Conservation (phyloP, 768 basidiomycete species). For the Leccinum barrowsii region DNA sequence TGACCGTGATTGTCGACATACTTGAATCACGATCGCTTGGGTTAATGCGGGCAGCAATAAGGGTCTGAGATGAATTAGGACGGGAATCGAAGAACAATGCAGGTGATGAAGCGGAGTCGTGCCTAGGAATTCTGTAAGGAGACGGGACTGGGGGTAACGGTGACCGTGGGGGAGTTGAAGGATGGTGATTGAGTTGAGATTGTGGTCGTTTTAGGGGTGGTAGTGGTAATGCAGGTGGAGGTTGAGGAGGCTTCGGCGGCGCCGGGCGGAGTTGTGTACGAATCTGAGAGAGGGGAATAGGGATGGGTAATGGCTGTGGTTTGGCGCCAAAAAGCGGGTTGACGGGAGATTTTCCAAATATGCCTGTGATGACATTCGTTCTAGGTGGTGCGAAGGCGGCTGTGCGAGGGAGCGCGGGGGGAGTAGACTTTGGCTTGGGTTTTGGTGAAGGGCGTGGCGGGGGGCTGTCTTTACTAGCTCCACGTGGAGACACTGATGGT, state of each 20-base stretch:
- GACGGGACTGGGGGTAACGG: slow-evolving; percentile 11
- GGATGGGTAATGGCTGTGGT: slow-evolving; percentile 25
- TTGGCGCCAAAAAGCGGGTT: slow-evolving; percentile 21
- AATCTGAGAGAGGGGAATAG: slow-evolving; percentile 27
- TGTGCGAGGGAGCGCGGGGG: slow-evolving; percentile 6
- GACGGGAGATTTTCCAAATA: slow-evolving; percentile 24
- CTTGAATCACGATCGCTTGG: slow-evolving; percentile 29
- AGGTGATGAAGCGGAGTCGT: not conserved
- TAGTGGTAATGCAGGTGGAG: slow-evolving; percentile 21
- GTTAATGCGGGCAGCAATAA: slow-evolving; percentile 11
- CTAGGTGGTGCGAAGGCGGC: slow-evolving; percentile 15
- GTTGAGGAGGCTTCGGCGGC: slow-evolving; percentile 20
- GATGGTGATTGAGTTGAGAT: slow-evolving; percentile 16
- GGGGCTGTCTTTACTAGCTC: slow-evolving; percentile 12
- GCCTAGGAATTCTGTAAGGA: slow-evolving; percentile 1
- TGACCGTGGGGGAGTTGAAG: not conserved
- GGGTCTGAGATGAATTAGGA: slow-evolving; percentile 19
- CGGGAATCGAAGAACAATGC: slow-evolving; percentile 8
- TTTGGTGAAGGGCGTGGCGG: slow-evolving; percentile 25
- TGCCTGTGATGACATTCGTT: slow-evolving; percentile 17
- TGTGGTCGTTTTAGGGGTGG: slow-evolving; percentile 19
- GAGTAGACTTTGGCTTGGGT: slow-evolving; percentile 16
- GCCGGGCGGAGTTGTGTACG: slow-evolving; percentile 28
- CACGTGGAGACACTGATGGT: slow-evolving; percentile 3
- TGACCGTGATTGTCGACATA: slow-evolving; percentile 44